These are phyloP conservation scores for Pseudogymnoascus sp. DNA, from an alignment of 2,329 filamentous ascomycete genomes.

Conservation along the genomic window DNA sequence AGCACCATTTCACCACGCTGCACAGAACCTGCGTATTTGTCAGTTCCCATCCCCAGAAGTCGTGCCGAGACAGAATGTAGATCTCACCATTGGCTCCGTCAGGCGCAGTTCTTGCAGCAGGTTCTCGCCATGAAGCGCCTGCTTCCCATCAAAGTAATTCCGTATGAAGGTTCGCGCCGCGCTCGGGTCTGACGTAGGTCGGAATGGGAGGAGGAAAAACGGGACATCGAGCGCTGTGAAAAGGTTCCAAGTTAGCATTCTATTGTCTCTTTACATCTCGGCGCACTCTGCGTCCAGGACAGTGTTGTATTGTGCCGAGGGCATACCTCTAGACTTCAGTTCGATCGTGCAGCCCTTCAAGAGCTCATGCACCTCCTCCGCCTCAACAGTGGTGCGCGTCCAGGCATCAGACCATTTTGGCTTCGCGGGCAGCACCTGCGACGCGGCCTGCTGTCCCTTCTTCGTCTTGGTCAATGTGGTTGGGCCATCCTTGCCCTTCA, in stretches of 20 bases:
- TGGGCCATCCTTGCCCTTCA: conserved; percentile 64
- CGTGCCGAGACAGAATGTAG: conserved; percentile 8
- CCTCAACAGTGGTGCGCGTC: conserved; percentile 70
- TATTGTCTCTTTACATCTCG: neutral
- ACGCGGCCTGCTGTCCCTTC: conserved; percentile 51
- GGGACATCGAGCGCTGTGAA: conserved; percentile 72
- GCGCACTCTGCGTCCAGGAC: neutral
- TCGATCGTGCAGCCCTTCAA: conserved; percentile 79
- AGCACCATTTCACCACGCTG: conserved; percentile 96
- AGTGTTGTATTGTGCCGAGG: neutral
- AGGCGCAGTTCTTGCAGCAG: conserved; percentile 82
- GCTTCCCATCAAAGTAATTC: conserved; percentile 74
- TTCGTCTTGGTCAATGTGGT: conserved; percentile 48
- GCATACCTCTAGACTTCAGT: conserved; percentile 85
- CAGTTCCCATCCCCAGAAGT: conserved; percentile 18
- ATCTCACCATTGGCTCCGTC: conserved; percentile 81
- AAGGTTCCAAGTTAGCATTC: neutral
- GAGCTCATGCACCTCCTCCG: conserved; percentile 85
- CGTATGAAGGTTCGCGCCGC: conserved; percentile 86
- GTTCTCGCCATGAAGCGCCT: conserved; percentile 57
- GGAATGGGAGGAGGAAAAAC: conserved; percentile 88
- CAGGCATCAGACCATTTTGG: conserved; percentile 85
- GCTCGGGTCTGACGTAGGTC: conserved; percentile 85
- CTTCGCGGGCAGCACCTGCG: conserved; percentile 52
- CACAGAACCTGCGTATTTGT: conserved; percentile 63